These are phyloP conservation scores for Atkinsonella hypoxylon DNA, from an alignment of 2,329 filamentous ascomycete species.

Conservation along the genomic window DNA sequence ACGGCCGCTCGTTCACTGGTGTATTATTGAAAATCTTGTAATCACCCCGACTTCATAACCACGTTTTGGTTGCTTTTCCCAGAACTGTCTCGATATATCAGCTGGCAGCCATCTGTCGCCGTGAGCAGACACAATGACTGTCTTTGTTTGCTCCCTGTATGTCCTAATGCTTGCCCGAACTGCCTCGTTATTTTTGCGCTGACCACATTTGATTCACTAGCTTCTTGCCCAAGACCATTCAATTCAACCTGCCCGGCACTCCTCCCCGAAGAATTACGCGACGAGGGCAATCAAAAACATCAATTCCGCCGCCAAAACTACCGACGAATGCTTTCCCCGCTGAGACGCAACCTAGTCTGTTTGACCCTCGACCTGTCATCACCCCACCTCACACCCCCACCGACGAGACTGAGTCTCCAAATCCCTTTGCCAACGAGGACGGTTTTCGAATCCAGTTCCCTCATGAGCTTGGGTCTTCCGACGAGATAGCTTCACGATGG, in stretches of 20 bases:
- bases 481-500: constrained; percentile 68
- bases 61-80: not conserved
- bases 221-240: constrained; percentile 83
- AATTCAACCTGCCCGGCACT: constrained; percentile 61
- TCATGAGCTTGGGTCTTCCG: constrained; percentile 46
- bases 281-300: constrained; percentile 18
- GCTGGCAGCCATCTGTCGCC: not conserved
- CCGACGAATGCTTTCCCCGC: constrained; percentile 12
- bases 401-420: constrained; percentile 30
- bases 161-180: constrained; percentile 7
- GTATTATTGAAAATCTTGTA: not conserved
- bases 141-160: constrained; percentile 30
- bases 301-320: constrained; percentile 15
- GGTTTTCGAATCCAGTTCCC: constrained; percentile 45
- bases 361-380: constrained; percentile 33
- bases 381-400: constrained; percentile 45
- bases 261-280: constrained; percentile 26
- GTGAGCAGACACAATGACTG: constrained; percentile 23
- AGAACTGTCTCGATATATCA: not conserved
- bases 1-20: not conserved
- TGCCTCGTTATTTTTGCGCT: not conserved
- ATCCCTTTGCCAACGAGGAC: constrained; percentile 47
- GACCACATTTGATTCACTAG: constrained; percentile 31
- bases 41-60: not conserved
- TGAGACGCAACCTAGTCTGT: constrained; percentile 39